Percentiles rank a stretch among this genome's conserved stretches.
Conservation (phyloP, 1,284 basidiomycete genomes). For the Microbotryomycetes sp. region DNA sequence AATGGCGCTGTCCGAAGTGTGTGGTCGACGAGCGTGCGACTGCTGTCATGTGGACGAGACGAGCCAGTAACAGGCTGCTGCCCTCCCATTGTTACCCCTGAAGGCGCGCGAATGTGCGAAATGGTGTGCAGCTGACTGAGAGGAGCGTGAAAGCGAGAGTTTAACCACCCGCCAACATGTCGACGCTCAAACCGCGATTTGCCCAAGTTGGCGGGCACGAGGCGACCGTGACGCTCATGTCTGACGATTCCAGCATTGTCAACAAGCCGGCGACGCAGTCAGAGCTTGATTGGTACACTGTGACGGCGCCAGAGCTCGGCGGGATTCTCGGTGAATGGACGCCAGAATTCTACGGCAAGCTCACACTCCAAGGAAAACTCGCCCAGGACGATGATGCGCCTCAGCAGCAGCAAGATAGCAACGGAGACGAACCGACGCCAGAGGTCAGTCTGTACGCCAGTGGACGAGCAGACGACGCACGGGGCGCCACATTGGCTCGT, state of each 20-base stretch:
- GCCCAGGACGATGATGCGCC: conserved; percentile 42
- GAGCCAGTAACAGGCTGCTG: too few species aligned
- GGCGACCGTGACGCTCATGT: conserved; percentile 59
- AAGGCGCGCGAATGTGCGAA: too few species aligned
- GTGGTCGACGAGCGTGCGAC: conserved; percentile 19
- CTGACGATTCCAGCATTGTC: conserved; percentile 62
- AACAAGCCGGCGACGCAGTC: conserved; percentile 70
- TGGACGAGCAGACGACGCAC: conserved; percentile 41
- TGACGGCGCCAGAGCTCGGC: conserved; percentile 47
- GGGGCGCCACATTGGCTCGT: too few species aligned
- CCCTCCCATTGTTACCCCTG: too few species aligned
- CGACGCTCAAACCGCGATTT: conserved; percentile 39
- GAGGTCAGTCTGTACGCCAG: conserved; percentile 13
- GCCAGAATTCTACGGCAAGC: conserved; percentile 69
- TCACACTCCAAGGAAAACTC: conserved; percentile 58
- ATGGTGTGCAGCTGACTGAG: neutral
- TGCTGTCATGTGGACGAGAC: neutral
- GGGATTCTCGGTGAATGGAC: conserved; percentile 32
- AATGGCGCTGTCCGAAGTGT: conserved; percentile 22
- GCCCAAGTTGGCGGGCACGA: conserved; percentile 82
- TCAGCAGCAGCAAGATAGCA: conserved; percentile 27
- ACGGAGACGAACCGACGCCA: neutral
- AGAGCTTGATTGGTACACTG: conserved; percentile 80
- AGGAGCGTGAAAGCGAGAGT: neutral
- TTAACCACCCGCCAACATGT: neutral